Conservation (phyloP, 441 rosid genomes). For the Jatropha multifida region DNA sequence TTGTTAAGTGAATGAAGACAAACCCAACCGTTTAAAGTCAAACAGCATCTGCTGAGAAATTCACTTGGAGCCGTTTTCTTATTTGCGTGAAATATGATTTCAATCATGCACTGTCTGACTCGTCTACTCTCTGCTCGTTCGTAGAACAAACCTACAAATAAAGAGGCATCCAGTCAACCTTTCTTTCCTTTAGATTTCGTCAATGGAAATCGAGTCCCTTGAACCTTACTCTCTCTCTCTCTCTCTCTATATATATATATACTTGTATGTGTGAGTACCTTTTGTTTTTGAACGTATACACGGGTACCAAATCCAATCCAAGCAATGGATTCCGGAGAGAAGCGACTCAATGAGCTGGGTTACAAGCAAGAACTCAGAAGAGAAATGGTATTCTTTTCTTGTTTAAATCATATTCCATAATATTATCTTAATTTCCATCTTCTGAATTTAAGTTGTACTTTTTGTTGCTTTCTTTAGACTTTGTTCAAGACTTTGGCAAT, state of each 20-base stretch:
- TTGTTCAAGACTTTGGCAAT: slow-evolving; percentile 62
- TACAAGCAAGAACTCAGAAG: slow-evolving; percentile 72
- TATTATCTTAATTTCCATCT: not conserved
- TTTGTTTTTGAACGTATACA: too few species aligned
- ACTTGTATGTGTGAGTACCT: too few species aligned
- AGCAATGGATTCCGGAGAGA: slow-evolving; percentile 56
- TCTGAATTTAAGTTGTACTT: not conserved
- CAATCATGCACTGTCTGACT: not conserved
- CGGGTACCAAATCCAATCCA: not conserved
- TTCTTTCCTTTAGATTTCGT: too few species aligned
- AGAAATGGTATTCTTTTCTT: slow-evolving; percentile 46
- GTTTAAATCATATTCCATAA: not conserved
- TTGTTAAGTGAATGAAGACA: not conserved
- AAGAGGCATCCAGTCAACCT: too few species aligned
- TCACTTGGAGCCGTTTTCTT: too few species aligned
- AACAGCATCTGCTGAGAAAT: too few species aligned
- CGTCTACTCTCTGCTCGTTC: not conserved
- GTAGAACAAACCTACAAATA: not conserved
- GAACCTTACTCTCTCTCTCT: too few species aligned
- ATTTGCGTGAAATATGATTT: not conserved
- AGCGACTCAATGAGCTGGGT: slow-evolving; percentile 64
- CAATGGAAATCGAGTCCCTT: too few species aligned
- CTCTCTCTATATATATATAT: too few species aligned
- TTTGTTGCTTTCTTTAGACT: slow-evolving; percentile 34
- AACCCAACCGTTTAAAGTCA: not conserved